Percentiles rank a stretch among this genome's conserved stretches.
These are phyloP conservation scores for Mycena olivaceomarginata DNA, from an alignment of 768 basidiomycete species.

Conservation along the genomic window DNA sequence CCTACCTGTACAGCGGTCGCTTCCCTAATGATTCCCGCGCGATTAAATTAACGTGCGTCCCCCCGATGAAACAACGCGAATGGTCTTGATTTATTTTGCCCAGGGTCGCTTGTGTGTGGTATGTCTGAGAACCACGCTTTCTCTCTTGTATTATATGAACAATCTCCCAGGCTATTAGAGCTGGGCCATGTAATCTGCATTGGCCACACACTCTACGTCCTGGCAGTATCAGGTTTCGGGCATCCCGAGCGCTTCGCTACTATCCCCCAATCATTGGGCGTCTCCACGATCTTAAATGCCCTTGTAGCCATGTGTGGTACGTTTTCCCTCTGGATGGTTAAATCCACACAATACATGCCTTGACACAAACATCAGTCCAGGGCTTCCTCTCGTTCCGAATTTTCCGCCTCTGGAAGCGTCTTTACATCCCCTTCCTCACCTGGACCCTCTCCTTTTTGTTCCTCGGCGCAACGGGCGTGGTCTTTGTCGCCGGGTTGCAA, in stretches of 20 bases:
- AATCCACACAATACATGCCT: background rate
- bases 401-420: conserved; percentile 36
- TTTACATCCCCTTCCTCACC: conserved; percentile 32
- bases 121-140: background rate
- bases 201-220: conserved; percentile 29
- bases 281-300: conserved; percentile 33
- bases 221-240: conserved; percentile 14
- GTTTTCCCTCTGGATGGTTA: background rate
- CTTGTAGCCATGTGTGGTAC: conserved; percentile 30
- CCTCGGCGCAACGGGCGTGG: conserved; percentile 11
- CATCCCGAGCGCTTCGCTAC: conserved; percentile 30
- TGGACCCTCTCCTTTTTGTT: conserved; percentile 38
- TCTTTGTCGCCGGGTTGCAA: conserved; percentile 8
- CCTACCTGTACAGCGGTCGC: conserved; percentile 26
- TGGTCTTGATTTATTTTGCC: background rate
- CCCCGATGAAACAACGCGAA: too few relatives aligned
- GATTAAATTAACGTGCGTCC: conserved; percentile 32
- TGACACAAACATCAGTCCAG: conserved; percentile 26
- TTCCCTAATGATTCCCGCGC: conserved; percentile 29
- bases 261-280: conserved; percentile 7
- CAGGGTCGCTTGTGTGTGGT: conserved; percentile 39
- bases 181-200: conserved; percentile 39
- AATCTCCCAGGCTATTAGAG: conserved; percentile 31
- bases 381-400: conserved; percentile 39
- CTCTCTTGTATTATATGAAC: background rate